Evolutionary conservation across 2,329 filamentous ascomycete genomes (phyloP).

Genomic region (Phyllosticta paracitricarpa): DNA sequence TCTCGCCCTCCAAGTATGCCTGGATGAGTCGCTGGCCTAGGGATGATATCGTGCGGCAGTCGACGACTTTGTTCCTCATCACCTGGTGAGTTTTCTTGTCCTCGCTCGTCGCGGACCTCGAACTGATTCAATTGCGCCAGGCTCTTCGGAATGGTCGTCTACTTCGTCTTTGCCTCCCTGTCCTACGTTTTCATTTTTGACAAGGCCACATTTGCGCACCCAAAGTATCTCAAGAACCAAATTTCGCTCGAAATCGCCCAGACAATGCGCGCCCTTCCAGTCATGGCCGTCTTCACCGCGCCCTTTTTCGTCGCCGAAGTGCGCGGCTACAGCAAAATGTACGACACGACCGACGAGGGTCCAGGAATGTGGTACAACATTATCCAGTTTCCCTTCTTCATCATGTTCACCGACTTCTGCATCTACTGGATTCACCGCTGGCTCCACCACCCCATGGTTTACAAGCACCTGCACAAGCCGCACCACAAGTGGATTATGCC

Average conservation of each 20-base stretch:
- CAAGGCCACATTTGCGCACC: constrained; percentile 78
- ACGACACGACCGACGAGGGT: constrained; percentile 66
- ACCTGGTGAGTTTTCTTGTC: constrained; percentile 55
- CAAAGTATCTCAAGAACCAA: constrained; percentile 92
- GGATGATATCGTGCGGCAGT: constrained; percentile 68
- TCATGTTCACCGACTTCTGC: constrained; percentile 77
- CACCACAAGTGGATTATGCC: constrained; percentile 99
- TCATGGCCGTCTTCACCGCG: constrained; percentile 73
- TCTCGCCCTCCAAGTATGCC: constrained; percentile 64
- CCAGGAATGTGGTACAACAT: constrained; percentile 70
- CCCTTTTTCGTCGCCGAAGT: constrained; percentile 77
- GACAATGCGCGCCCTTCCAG: constrained; percentile 64
- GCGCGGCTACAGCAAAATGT: constrained; percentile 75
- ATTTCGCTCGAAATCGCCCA: constrained; percentile 77
- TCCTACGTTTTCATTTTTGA: constrained; percentile 89
- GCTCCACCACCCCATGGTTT: constrained; percentile 68
- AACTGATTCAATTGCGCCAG: constrained; percentile 36
- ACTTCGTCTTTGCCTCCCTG: constrained; percentile 72
- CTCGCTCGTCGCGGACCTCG: neutral
- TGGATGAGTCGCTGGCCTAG: constrained; percentile 69
- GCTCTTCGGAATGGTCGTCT: constrained; percentile 74
- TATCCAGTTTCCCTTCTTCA: constrained; percentile 78
- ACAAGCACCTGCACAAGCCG: constrained; percentile 88
- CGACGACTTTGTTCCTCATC: constrained; percentile 66
- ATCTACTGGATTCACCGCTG: constrained; percentile 90